Evolutionary conservation across 164 flowering plant species (phyloP).

Genomic region (Umbellularia californica): DNA sequence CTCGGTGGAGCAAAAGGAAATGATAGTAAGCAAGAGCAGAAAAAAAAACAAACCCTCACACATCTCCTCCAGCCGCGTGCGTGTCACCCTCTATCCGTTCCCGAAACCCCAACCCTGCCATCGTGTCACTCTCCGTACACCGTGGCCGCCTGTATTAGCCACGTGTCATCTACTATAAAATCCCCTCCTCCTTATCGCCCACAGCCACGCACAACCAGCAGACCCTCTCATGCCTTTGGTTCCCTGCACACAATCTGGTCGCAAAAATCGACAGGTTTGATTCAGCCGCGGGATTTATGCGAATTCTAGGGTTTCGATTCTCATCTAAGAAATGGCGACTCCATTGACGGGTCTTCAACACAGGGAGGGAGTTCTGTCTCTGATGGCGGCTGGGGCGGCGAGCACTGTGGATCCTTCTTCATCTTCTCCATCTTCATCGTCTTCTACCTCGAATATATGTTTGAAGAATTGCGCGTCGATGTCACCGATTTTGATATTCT

Average conservation of each 20-base stretch:
- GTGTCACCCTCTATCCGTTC: background rate
- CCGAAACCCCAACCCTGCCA: background rate
- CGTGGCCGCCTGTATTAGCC: conserved; percentile 7
- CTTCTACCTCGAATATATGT: conserved; percentile 15
- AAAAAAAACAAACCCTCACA: no score
- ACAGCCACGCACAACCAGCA: background rate
- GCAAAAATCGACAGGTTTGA: background rate
- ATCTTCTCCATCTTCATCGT: conserved; percentile 10
- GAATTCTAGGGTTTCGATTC: conserved; percentile 14
- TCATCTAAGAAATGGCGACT: conserved; percentile 44
- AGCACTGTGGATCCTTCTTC: conserved; percentile 31
- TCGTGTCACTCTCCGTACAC: background rate
- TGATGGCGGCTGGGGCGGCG: conserved; percentile 35
- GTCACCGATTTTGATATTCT: conserved; percentile 74
- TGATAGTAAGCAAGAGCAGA: no score
- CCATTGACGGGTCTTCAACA: conserved; percentile 27
- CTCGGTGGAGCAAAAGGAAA: no score
- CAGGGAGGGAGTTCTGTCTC: no score
- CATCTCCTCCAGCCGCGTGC: background rate
- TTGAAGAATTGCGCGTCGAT: conserved; percentile 28
- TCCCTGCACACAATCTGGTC: background rate
- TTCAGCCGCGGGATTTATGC: background rate
- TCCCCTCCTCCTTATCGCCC: conserved; percentile 12
- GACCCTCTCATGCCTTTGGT: conserved; percentile 6
- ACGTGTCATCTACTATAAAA: conserved; percentile 21